Evolutionary conservation across 768 basidiomycete genomes (phyloP), one percentile per base, ranked within the genome.

Genomic region (Suillus subluteus): DNA sequence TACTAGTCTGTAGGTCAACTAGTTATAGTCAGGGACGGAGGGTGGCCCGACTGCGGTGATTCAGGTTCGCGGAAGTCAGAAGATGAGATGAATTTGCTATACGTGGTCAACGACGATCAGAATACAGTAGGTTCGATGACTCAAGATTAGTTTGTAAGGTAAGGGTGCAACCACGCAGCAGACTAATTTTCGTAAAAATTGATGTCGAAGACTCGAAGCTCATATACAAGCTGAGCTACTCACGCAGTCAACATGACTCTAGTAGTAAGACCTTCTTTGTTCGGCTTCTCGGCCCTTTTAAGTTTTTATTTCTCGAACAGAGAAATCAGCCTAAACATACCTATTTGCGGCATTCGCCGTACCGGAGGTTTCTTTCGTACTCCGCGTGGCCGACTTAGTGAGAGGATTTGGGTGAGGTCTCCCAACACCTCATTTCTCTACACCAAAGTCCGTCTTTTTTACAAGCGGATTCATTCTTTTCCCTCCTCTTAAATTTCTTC

Each of bases 321-420:
- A 30, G 40, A 43, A 59, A 37, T 59, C 40, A 26, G 54, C 32
- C 55, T 35, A 61, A 61, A 61, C 43, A 61, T 61, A 43, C 58
- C 40, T 52, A 38, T 40, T 59, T 59, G 23, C 43, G 59, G 59
- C 59, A 61, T 61, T 61, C 40, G 26, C 59, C 59, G 59, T 43
- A 61, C 59, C 59, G 59, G 59, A 32, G 59, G 40, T 41, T 61
- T 41, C 58, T 61, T 65, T 65, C 61, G 59, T 65, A 72, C 77
- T 79, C 76, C 78, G 77, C 75, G 65, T 62, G 44, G 63, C 59
- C 68, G 23, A 40, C 55, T 77, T 74, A 50, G 23, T 78, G 58
- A 61, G 58, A 61, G 58, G 58, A 78, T 56, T 63, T 74, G 70
- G 64, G 73, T 74, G 59, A 40, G 67, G 74, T 64, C 72, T 79